Evolutionary conservation across 2,329 filamentous ascomycete species (phyloP).

Genomic region (Ophioceras dolichostomum): DNA sequence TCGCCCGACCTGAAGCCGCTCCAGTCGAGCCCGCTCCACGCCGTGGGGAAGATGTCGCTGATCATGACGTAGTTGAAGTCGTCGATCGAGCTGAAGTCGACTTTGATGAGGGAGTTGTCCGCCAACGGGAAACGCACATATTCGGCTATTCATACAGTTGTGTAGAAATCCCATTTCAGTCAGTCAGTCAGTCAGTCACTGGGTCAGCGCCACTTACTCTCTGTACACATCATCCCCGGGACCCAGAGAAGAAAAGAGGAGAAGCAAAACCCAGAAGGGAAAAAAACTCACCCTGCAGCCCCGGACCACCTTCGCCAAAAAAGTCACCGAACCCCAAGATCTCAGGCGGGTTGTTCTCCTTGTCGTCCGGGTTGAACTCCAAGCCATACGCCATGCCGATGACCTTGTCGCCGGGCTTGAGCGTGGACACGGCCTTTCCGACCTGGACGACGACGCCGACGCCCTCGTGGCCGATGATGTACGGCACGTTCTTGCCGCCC

Average conservation of each 20-base stretch:
- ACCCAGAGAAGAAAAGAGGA: constrained; percentile 52
- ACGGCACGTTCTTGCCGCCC: constrained; percentile 47
- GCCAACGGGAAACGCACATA: constrained; percentile 73
- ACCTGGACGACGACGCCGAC: constrained; percentile 42
- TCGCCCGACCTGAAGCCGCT: constrained; percentile 70
- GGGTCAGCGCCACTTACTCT: no score
- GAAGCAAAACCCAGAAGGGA: background rate
- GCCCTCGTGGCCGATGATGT: constrained; percentile 56
- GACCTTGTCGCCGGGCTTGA: no score
- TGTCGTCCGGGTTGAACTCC: no score
- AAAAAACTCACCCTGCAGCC: constrained; percentile 7
- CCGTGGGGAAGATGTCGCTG: constrained; percentile 68
- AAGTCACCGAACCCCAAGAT: no score
- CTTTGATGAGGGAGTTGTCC: constrained; percentile 68
- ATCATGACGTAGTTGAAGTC: constrained; percentile 76
- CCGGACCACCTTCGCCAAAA: no score
- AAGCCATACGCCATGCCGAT: no score
- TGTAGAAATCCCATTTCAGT: no score
- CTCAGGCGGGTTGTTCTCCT: constrained; percentile 51
- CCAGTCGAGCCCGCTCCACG: constrained; percentile 73
- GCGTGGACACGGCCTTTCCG: constrained; percentile 39
- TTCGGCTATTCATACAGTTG: no score
- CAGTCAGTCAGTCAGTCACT: no score
- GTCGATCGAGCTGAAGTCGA: constrained; percentile 70
- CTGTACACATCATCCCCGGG: no score